A percentile compares a stretch with the other conserved stretches of the same genome.
These are phyloP conservation scores for Trichoderma koningiopsis DNA, from an alignment of 2,329 filamentous ascomycete genomes.

Conservation along the genomic window DNA sequence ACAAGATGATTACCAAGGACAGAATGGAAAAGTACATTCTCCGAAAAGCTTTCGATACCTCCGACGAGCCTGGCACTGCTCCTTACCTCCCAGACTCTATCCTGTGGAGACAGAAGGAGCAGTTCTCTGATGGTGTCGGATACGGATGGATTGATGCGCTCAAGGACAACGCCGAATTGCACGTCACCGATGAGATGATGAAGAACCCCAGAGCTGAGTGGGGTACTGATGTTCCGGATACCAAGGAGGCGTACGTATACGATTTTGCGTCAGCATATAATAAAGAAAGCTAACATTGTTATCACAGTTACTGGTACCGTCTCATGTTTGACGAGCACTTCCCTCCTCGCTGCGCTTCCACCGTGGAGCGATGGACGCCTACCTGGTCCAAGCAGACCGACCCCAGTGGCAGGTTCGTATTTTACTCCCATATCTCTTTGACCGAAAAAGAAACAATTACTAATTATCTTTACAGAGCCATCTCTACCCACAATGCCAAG, in stretches of 20 bases:
- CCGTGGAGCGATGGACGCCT: conserved; percentile 94
- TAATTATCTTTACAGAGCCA: conserved; percentile 59
- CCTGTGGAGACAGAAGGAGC: conserved; percentile 98
- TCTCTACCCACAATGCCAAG: conserved; percentile 73
- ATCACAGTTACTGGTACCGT: conserved; percentile 85
- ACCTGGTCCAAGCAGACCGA: conserved; percentile 97
- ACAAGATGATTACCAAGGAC: conserved; percentile 93
- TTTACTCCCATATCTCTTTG: neutral
- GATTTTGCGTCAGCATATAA: neutral
- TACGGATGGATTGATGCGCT: conserved; percentile 99
- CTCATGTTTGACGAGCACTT: conserved; percentile 99
- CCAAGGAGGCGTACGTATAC: conserved; percentile 81
- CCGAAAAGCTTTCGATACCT: conserved; percentile 95
- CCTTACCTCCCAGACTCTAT: conserved; percentile 96
- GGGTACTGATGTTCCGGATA: conserved; percentile 89
- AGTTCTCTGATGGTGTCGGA: conserved; percentile 97
- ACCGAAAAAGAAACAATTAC: neutral
- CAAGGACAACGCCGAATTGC: conserved; percentile 87
- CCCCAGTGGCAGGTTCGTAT: conserved; percentile 77
- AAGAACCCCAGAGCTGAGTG: conserved; percentile 97
- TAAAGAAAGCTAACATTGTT: conserved; percentile 33
- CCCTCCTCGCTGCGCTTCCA: conserved; percentile 85
- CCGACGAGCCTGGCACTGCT: conserved; percentile 75
- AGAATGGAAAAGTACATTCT: conserved; percentile 97
- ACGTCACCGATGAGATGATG: conserved; percentile 97